Evolutionary conservation across 495 filamentous ascomycete species (phyloP), one percentile per base, ranked within the genome.

Genomic region (Daldinia vernicosa): DNA sequence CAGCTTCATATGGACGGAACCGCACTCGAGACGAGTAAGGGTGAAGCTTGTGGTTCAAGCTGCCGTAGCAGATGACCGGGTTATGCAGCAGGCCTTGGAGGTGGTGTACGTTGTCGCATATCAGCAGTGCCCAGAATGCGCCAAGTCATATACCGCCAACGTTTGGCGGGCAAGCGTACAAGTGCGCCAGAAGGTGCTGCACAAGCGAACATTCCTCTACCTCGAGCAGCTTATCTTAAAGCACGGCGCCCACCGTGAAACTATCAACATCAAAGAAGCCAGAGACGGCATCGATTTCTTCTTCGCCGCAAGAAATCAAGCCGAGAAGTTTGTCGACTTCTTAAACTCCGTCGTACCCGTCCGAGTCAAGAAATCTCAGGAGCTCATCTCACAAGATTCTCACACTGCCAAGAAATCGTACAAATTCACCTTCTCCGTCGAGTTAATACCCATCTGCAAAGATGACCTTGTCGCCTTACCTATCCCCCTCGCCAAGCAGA

Each of bases 1-100:
- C 37, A 91, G 88, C 74, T 99, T 99, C 77, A 93, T 97, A 70
- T 99, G 95, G 95, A 99, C 95, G 3, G 95, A 99, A 80, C 95
- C 95, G 6, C 95, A 99, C 83, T 96, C 92, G 55, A 84, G 92
- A 74, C 84, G 95, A 74, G 85, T 99, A 57, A 94, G 92, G 76
- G 89, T 99, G 69, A 96, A 97, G 81, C 91, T 99, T 74, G 97
- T 93, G 0, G 87, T 99, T 17, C 95, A 99, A 76, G 87, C 88
- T 40, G 77, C 82, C 14, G 86, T 87, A 2, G 80, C 88, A 82
- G 80, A 92, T 86, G 85, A 94, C 81, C 75, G 93, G 83, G 91
- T 98, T 63, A 83, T 99, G 73, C 95, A 98, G 78, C 95, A 99
- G 76, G 90, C 89, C 40, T 97, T 99, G 73, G 94, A 97, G 79